Evolutionary conservation across 1,284 basidiomycete genomes (phyloP).

Genomic region (Cutaneotrichosporon mucoides): DNA sequence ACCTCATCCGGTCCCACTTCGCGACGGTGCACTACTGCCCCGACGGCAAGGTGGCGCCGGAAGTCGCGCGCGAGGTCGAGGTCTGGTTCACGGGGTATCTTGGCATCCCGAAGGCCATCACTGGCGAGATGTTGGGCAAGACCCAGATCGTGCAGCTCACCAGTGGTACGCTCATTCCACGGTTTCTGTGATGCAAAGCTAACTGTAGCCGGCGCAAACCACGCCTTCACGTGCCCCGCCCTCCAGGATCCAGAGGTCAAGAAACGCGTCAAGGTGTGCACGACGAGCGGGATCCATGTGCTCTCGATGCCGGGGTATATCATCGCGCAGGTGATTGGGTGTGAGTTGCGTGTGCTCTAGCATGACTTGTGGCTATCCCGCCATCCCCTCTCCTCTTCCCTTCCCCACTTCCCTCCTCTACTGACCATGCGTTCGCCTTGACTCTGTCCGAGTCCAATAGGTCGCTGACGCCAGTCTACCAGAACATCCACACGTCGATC

Average conservation of each 20-base stretch:
- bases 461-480: slow-evolving; percentile 23
- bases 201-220: slow-evolving; percentile 43
- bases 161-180: slow-evolving; percentile 31
- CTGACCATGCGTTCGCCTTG: too few relatives aligned
- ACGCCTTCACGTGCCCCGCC: slow-evolving; percentile 25
- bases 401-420: not conserved
- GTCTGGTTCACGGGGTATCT: slow-evolving; percentile 29
- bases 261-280: slow-evolving; percentile 33
- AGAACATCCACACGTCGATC: slow-evolving; percentile 31
- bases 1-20: slow-evolving; percentile 27
- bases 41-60: slow-evolving; percentile 18
- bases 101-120: slow-evolving; percentile 25
- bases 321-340: slow-evolving; percentile 33
- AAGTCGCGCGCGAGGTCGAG: slow-evolving; percentile 25
- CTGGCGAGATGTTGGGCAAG: slow-evolving; percentile 23
- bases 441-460: not conserved
- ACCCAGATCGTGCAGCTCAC: slow-evolving; percentile 38
- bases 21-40: slow-evolving; percentile 34
- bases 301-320: slow-evolving; percentile 45
- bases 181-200: too few relatives aligned
- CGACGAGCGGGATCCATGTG: slow-evolving; percentile 42
- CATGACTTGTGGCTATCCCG: too few relatives aligned
- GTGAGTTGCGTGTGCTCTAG: slow-evolving; percentile 20
- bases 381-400: too few relatives aligned
- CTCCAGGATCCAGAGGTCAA: slow-evolving; percentile 23